phyloP scores from a whole-genome alignment of 257 asterid genomes.

The Nemophila menziesii region DNA sequence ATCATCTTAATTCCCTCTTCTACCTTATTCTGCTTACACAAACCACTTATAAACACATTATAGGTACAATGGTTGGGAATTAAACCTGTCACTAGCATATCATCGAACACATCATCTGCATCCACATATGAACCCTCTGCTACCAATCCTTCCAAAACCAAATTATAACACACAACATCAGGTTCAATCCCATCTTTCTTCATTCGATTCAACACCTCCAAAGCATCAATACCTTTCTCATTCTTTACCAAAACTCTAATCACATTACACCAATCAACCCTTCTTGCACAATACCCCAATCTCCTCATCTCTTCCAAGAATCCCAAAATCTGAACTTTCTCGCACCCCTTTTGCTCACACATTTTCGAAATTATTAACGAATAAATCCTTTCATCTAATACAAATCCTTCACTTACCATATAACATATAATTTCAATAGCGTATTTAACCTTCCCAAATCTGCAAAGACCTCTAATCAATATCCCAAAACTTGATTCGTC shows the following conservation, averaged over 20 bases:
- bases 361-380: slow-evolving; percentile 40
- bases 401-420: slow-evolving; percentile 44
- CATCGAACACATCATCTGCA: slow-evolving; percentile 69
- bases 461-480: slow-evolving; percentile 57
- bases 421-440: slow-evolving; percentile 38
- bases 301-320: slow-evolving; percentile 34
- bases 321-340: slow-evolving; percentile 22
- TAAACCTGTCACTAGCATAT: slow-evolving; percentile 61
- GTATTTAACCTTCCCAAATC: slow-evolving; percentile 23
- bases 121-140: slow-evolving; percentile 20
- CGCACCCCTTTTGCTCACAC: slow-evolving; percentile 21
- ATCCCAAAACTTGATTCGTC: slow-evolving; percentile 48
- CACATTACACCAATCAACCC: slow-evolving; percentile 38
- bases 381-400: slow-evolving; percentile 30
- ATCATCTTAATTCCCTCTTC: slow-evolving; percentile 43
- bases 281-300: slow-evolving; percentile 37
- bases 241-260: slow-evolving; percentile 31
- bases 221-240: slow-evolving; percentile 29
- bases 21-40: slow-evolving; percentile 46
- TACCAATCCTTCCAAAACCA: slow-evolving; percentile 45
- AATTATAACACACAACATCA: slow-evolving; percentile 37
- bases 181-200: slow-evolving; percentile 25
- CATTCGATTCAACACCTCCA: slow-evolving; percentile 44
- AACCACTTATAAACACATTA: slow-evolving; percentile 41
- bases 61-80: slow-evolving; percentile 51